Base-by-base conservation (phyloP, 2,329 filamentous ascomycete genomes). In the Onygenales sp. region DNA sequence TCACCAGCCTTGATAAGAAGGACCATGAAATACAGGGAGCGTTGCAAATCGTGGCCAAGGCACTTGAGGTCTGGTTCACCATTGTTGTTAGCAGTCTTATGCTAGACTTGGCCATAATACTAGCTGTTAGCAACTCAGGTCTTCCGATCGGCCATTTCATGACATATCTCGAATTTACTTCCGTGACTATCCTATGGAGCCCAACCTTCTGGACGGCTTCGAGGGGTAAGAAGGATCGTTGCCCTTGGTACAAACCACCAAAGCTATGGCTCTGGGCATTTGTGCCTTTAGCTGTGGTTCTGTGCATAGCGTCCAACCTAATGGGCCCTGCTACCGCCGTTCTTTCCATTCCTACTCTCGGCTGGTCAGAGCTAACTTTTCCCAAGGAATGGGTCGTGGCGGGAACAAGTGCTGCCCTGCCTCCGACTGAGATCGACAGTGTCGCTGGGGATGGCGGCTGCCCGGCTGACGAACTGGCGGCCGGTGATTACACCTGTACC, bases 291-390 rank as follows among this genome's bases (percentile, higher is more conserved):
- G 48, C 59, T 13, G 27, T 33, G 14, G 21, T 45, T 21, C 54
- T 66, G 7, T 61, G 60, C 38, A 53, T 60, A 8, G 35, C 65
- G 1, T 62, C 60, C 50, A 68, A 66, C 41, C 52, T 68, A 4
- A 68, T 67, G 62, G 64, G 64, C 9, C 64, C 65, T 8, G 60
- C 63, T 5, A 59, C 58, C 10, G 63, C 64, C 10, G 63, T 66
- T 1, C 51, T 66, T 7, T 58, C 62, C 6, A 51, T 66, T 2
- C 64, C 63, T 2, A 59, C 55, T n/a, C 46, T 65, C 39, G 57
- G 61, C 35, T 65, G 60, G 60, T 36, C 62, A 9, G 53, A 60
- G 8, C 27, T 13, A 11, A 44, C 48, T 17, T 36, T 35, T 35
- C 58, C 46, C 31, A 32, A 31, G 31, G 50, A 50, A n/a, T 39